phyloP scores from a whole-genome alignment of 2,329 filamentous ascomycete species.

The Pseudogymnoascus sp. region DNA sequence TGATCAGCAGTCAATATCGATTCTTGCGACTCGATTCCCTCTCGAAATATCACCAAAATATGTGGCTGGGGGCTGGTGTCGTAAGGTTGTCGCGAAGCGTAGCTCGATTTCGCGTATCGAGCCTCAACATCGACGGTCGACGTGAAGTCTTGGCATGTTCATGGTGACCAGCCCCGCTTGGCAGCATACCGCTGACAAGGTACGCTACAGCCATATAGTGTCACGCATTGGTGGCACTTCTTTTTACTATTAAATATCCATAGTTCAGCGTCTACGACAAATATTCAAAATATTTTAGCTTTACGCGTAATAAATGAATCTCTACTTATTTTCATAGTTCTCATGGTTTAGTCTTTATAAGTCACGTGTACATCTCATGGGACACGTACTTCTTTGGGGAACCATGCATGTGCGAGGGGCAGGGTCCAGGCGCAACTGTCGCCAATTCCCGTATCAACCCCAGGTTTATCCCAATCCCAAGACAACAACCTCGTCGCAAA shows the following conservation, averaged over 20 bases:
- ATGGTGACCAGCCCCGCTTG: conserved; percentile 1
- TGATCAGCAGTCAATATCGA: conserved; percentile 1
- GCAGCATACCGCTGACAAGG: background rate
- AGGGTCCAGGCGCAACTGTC: conserved; percentile 1
- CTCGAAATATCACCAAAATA: conserved; percentile 8
- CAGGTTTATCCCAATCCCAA: conserved; percentile 6
- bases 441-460: conserved; percentile 7
- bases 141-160: conserved; percentile 11
- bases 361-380: background rate
- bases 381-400: conserved; percentile 2
- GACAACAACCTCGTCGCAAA: conserved; percentile 3
- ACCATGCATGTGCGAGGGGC: conserved; percentile 1
- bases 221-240: background rate
- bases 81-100: conserved; percentile 6
- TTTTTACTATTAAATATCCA: background rate
- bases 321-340: background rate
- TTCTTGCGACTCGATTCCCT: conserved; percentile 7
- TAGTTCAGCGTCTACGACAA: background rate
- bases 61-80: conserved; percentile 2
- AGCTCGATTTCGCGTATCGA: conserved; percentile 10
- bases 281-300: background rate
- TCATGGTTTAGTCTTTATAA: background rate
- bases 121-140: background rate
- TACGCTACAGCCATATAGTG: conserved; percentile 8
- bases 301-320: background rate